These are phyloP conservation scores for Diplodia intermedia DNA, from an alignment of 2,329 filamentous ascomycete genomes.

Conservation along the genomic window DNA sequence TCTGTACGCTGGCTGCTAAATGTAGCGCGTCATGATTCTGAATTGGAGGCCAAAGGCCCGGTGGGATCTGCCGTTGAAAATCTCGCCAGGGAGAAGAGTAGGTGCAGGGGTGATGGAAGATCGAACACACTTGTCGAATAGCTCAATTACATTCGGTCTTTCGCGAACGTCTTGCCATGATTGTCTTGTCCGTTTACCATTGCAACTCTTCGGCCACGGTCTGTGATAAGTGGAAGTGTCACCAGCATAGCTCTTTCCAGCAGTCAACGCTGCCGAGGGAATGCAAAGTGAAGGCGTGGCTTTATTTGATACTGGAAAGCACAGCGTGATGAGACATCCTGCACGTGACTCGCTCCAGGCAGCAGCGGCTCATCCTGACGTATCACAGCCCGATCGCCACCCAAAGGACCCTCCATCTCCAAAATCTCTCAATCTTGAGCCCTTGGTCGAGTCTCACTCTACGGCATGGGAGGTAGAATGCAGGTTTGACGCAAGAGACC, in stretches of 20 bases:
- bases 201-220: too few species aligned
- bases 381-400: not conserved
- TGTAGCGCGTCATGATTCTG: not conserved
- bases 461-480: not conserved
- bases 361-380: slow-evolving; percentile 1
- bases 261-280: too few species aligned
- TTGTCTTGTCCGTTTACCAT: too few species aligned
- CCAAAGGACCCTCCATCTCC: not conserved
- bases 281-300: too few species aligned
- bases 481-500: not conserved
- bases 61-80: not conserved
- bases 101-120: not conserved
- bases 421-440: not conserved
- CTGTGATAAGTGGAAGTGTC: too few species aligned
- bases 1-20: slow-evolving; percentile 21
- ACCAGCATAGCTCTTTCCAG: too few species aligned
- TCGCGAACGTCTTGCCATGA: not conserved
- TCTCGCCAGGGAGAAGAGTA: not conserved
- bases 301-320: too few species aligned
- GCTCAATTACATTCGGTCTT: not conserved
- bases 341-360: not conserved
- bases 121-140: not conserved
- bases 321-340: not conserved
- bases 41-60: not conserved
- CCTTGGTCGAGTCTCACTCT: not conserved